Base-by-base conservation (phyloP, 306 rosid genomes). In the Hippophae rhamnoides region DNA sequence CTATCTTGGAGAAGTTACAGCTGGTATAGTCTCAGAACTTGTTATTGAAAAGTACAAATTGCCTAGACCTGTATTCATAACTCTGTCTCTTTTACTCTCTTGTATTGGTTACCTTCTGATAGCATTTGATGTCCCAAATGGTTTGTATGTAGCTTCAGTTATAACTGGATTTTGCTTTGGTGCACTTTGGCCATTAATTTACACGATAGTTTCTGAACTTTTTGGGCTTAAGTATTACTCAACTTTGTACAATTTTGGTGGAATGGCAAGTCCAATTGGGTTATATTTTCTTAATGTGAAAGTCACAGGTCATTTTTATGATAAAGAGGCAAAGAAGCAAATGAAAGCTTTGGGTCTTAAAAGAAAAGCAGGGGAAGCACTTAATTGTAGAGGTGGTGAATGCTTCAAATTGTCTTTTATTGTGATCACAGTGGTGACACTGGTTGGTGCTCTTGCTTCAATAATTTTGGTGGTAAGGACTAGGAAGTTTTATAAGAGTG, bases 191-290 rank as follows among this genome's bases (percentile, higher is more conserved):
- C 87, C 89, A 0, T 74, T 86, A 54, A 56, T 86, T 13, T 86
- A 62, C 50, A 85, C 95, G 2, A 83, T 86, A 53, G 80, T 83
- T 14, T 86, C 95, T 3, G 95, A 86, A 7, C 42, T 86, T 5
- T 86, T 86, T 27, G 95, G 95, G 63, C 82, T 83, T 47, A 86
- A 86, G 42, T 78, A 86, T 54, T 86, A 81, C 67, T 76, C 95
- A 6, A 86, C 89, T 1, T 54, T 86, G 43, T 74, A 60, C 75
- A 72, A 65, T 63, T 55, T 83, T 8, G 87, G 95, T 12, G 54
- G 78, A 0, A 71, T 74, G 10, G 89, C 81, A 9, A 71, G 77
- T 49, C 95, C 89, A 0, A 56, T 82, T 9, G 94, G 94, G 10
- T 56, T 80, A 5, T 86, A 78, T 67, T 43, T 86, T 43, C 53